phyloP scores from a whole-genome alignment of 768 basidiomycete species.

The Trametes cinnabarina region DNA sequence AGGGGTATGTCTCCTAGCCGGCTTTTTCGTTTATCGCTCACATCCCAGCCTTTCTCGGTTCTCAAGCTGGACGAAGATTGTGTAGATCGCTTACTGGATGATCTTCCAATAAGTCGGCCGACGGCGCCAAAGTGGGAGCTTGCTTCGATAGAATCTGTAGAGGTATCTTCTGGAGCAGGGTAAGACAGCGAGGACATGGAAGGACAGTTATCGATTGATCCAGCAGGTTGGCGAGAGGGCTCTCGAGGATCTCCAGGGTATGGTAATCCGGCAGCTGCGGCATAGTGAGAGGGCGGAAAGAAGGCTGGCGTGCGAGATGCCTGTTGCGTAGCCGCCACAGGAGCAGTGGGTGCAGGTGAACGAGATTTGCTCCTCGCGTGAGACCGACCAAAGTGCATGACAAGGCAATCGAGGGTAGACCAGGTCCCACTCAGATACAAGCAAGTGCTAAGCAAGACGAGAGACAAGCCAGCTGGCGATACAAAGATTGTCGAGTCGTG shows the following conservation, averaged over 20 bases:
- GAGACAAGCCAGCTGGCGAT: no score
- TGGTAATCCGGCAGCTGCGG: conserved; percentile 32
- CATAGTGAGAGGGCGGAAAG: conserved; percentile 36
- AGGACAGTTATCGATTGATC: neutral
- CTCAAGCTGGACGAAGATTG: neutral
- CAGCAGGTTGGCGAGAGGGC: neutral
- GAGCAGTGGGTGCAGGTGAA: conserved; percentile 11
- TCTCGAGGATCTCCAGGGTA: neutral
- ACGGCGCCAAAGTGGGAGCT: neutral
- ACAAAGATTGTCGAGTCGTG: no score
- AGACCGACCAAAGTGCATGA: conserved; percentile 21
- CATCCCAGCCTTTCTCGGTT: conserved; percentile 9
- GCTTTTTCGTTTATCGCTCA: conserved; percentile 33
- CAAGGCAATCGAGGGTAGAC: neutral
- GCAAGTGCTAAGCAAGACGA: neutral
- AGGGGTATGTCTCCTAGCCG: conserved; percentile 53
- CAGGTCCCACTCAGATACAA: neutral
- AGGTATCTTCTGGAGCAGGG: conserved; percentile 13
- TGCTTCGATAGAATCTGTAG: conserved; percentile 1
- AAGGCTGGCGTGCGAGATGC: conserved; percentile 28
- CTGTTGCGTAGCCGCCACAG: neutral
- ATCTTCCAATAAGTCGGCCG: neutral
- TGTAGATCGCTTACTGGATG: conserved; percentile 10
- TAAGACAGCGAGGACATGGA: conserved; percentile 11
- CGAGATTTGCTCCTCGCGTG: conserved; percentile 20